These are phyloP conservation scores for Isatis lusitanica DNA, from an alignment of 441 rosid species.

Conservation along the genomic window DNA sequence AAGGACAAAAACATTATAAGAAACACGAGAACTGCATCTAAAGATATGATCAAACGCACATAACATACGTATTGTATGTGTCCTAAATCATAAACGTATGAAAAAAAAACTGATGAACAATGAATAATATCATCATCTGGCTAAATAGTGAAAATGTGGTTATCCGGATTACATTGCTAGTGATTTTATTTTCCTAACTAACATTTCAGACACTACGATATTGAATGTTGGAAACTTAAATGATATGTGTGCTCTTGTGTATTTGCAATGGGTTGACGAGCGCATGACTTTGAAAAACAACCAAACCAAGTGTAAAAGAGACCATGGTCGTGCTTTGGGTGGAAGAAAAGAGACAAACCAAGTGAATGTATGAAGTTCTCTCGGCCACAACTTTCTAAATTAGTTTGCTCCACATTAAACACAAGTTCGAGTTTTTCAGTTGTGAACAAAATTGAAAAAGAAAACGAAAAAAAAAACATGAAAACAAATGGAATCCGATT, in stretches of 20 bases:
- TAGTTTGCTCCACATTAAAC: background rate
- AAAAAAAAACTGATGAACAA: too few species aligned
- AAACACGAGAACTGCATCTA: too few species aligned
- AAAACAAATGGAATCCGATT: conserved; percentile 18
- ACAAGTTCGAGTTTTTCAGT: background rate
- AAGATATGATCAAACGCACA: too few species aligned
- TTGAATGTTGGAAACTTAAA: too few species aligned
- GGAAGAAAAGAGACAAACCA: background rate
- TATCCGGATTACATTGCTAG: background rate
- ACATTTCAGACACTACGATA: too few species aligned
- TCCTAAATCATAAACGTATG: too few species aligned
- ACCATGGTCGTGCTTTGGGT: background rate
- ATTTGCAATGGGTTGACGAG: background rate
- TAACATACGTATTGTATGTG: too few species aligned
- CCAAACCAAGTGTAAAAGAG: too few species aligned
- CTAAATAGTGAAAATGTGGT: too few species aligned
- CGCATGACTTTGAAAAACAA: background rate
- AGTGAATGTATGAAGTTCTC: background rate
- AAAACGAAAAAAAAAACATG: background rate
- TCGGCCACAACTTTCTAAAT: background rate
- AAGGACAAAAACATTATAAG: too few species aligned
- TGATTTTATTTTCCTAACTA: background rate
- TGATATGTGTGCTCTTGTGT: background rate
- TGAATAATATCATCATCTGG: too few species aligned
- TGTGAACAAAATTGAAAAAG: background rate